Base-by-base conservation (phyloP, 805 yeast genomes). In the Cyberlindnera bimundalis region DNA sequence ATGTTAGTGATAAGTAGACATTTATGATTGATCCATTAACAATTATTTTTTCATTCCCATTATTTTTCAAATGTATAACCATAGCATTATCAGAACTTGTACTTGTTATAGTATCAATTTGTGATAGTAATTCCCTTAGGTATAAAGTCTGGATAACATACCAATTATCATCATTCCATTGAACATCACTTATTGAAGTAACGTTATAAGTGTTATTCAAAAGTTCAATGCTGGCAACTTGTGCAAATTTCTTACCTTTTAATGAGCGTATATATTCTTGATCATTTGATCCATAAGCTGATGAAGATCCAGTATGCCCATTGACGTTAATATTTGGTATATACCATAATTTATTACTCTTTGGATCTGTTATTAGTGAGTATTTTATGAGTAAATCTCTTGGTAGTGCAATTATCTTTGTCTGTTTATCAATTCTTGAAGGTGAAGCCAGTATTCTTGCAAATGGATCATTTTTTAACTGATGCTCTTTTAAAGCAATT, bases 361-460 rank as follows among this genome's bases (percentile, higher is more conserved):
- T 15, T n/a, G 39, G 39, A 13, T 35, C 29, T 12, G 27, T 40
- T n/a, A 46, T 23, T 3, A 45, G 13, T 1, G 46, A 48, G 30
- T 41, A 38, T 29, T 17, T 45, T n/a, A 43, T 21, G 30, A 43
- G 23, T 1, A 42, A 10, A 11, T 20, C 37, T 16, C 45, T 30
- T 16, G 50, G 51, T 14, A 50, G 19, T 42, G 43, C 24, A 41
- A 55, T 11, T 53, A 29, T 25, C 64, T 70, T 56, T 0, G 71
- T 53, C 0, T 56, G 29, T 11, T 62, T 50, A 13, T 73, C 74
- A 49, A 59, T 57, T 45, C 81, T 59, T 13, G 67, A 56, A 2
- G 77, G 74, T 0, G 78, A 64, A 0, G 68, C 56, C 8, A 77
- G 48, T n/a, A 37, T 17, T 1, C 45, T 34, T 3, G 45, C 45